These are phyloP conservation scores for Populus alba DNA, from an alignment of 345 rosid species.

Conservation along the genomic window DNA sequence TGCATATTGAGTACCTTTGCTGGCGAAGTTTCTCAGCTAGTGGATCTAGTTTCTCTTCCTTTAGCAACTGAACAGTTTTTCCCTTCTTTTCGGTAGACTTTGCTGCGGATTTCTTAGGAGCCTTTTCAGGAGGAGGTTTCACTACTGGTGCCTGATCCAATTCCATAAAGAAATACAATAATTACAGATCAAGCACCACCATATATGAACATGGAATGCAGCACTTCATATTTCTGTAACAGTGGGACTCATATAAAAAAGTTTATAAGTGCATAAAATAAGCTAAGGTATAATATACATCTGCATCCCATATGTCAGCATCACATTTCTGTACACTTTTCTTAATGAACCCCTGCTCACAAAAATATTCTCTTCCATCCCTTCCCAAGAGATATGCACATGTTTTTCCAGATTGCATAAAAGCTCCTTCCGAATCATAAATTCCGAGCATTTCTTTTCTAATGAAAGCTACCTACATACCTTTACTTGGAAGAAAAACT, in stretches of 20 bases:
- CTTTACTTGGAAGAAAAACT: not conserved
- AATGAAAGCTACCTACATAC: not conserved
- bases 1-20: slow-evolving; percentile 47
- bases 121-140: slow-evolving; percentile 40
- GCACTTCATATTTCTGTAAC: not conserved
- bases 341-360: not conserved
- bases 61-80: slow-evolving; percentile 43
- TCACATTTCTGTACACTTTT: not conserved
- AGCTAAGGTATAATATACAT: not conserved
- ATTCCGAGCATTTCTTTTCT: not conserved
- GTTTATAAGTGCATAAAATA: not conserved
- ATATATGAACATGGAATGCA: not conserved
- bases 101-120: slow-evolving; percentile 44
- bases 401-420: not conserved
- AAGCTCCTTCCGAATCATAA: not conserved
- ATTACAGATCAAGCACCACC: not conserved
- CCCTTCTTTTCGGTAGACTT: slow-evolving; percentile 55
- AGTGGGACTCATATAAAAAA: too few species aligned
- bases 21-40: slow-evolving; percentile 70
- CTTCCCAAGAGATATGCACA: not conserved
- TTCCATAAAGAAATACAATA: not conserved
- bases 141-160: slow-evolving; percentile 35
- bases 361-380: not conserved
- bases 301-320: not conserved
- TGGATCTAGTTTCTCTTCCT: slow-evolving; percentile 54